Conservation (phyloP, 225 moss, liverwort and hornwort genomes). For the Asterella californica region DNA sequence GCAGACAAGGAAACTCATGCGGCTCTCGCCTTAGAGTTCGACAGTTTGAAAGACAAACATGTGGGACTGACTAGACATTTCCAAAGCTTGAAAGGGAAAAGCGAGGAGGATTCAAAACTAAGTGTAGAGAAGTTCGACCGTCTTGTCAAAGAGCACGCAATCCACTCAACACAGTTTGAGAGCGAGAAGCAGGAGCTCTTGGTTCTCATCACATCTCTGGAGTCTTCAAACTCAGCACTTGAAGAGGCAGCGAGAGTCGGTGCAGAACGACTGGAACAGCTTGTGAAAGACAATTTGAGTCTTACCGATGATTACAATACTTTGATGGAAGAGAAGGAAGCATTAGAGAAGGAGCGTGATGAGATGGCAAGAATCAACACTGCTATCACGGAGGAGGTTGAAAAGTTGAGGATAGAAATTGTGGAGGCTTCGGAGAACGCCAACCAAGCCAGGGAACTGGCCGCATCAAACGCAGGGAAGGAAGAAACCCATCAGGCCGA, state of each 20-base stretch:
- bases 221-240: conserved; percentile 22
- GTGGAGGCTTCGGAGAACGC: conserved; percentile 31
- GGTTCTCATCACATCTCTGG: conserved; percentile 20
- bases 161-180: conserved; percentile 24
- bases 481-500: conserved; percentile 7
- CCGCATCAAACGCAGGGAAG: conserved; percentile 12
- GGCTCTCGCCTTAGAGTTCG: conserved; percentile 25
- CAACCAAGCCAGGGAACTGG: conserved; percentile 36
- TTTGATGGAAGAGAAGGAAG: conserved; percentile 23
- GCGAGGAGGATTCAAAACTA: conserved; percentile 5
- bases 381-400: conserved; percentile 19
- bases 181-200: conserved; percentile 29
- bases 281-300: conserved; percentile 4
- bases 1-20: conserved; percentile 17
- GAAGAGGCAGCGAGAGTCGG: conserved; percentile 22
- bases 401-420: conserved; percentile 27
- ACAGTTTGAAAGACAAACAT: conserved; percentile 28
- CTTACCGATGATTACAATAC: conserved; percentile 18
- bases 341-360: conserved; percentile 8
- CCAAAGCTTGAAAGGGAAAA: conserved; percentile 14
- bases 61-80: neutral
- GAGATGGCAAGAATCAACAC: neutral
- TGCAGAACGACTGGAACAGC: conserved; percentile 22
- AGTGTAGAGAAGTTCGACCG: conserved; percentile 10
- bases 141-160: conserved; percentile 21